A percentile compares a stretch with the other conserved stretches of the same genome.
Conservation (phyloP, 2,329 filamentous ascomycete genomes). For the Akanthomyces dipterigenus region DNA sequence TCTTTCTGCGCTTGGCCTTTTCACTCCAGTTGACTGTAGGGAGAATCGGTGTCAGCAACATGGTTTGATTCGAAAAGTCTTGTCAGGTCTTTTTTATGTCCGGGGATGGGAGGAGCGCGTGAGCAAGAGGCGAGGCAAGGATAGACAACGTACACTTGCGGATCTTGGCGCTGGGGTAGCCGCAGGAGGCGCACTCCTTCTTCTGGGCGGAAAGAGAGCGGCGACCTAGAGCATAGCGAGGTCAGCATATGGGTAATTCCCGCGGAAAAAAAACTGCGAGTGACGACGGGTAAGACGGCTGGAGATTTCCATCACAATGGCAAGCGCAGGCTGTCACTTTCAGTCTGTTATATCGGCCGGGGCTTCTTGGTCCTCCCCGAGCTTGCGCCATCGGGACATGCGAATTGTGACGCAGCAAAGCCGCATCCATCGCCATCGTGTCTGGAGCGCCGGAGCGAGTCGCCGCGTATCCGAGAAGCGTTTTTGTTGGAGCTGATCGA, state of each 20-base stretch:
- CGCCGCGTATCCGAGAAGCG: too few species aligned
- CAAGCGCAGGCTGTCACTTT: too few species aligned
- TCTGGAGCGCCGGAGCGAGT: too few species aligned
- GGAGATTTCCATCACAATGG: too few species aligned
- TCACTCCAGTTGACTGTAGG: slow-evolving; percentile 94
- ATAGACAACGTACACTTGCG: slow-evolving; percentile 86
- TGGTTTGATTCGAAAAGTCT: not conserved
- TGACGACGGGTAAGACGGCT: not conserved
- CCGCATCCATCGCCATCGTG: not conserved
- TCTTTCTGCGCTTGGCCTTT: slow-evolving; percentile 99
- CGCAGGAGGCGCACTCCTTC: slow-evolving; percentile 92
- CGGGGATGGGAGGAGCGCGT: too few species aligned
- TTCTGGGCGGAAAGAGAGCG: slow-evolving; percentile 99
- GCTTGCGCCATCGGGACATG: too few species aligned
- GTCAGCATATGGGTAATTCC: slow-evolving; percentile 4
- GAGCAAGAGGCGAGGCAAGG: not conserved
- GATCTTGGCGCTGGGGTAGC: slow-evolving; percentile 94
- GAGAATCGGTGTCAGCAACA: not conserved
- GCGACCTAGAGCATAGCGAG: slow-evolving; percentile 53
- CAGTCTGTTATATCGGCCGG: too few species aligned
- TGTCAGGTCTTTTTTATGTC: not conserved
- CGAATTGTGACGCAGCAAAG: too few species aligned
- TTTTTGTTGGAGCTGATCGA: too few species aligned
- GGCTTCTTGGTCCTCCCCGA: too few species aligned
- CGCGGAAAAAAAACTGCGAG: too few species aligned